Evolutionary conservation across 2,329 filamentous ascomycete species (phyloP), one percentile per base, ranked within the genome.

Genomic region (Karstenula rhodostoma): DNA sequence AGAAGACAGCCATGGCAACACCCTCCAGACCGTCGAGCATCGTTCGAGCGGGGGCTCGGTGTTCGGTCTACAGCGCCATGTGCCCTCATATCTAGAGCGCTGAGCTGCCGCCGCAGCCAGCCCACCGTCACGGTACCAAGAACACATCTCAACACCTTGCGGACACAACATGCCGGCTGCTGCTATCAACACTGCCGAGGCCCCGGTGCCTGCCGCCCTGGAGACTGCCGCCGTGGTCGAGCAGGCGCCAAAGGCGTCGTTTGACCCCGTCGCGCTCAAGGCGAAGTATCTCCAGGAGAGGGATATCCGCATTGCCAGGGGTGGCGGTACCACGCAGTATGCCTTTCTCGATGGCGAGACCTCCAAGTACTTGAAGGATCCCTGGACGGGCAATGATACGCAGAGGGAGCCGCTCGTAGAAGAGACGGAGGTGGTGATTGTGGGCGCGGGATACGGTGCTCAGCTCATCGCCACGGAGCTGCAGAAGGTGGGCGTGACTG

Each of bases 361-460:
- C 4, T 57, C 62, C 6, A 63, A 65, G 32, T 73, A 69, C 47
- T 50, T 74, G 23, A 68, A 66, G 22, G 73, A 75, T 37, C 71
- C 72, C 22, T 74, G 71, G 72, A 63, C 71, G 8, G 65, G 72
- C 50, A 66, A 69, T 12, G 65, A 67, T 2, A 70, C 71, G 29
- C 47, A 60, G 33, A 62, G 73, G 17, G 69, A 71, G 13, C 63
- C 72, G 3, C 60, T 75, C 15, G 57, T 70, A n/a, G 72, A 71
- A 59, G 68, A 73, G 23, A 67, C 64, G 3, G 67, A 71, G 48
- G 70, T 73, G 5, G 65, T 74, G 13, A 78, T 83, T 33, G 66
- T 82, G 12, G 81, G 83, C 12, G 81, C 77, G 8, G 82, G 82
- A 1, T 81, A 76, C 63, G 79, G 78, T 10, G 82, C 80, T 6